Evolutionary conservation across 1,139 yeast species (phyloP).

Genomic region (Blastobotrys buckinghamii): DNA sequence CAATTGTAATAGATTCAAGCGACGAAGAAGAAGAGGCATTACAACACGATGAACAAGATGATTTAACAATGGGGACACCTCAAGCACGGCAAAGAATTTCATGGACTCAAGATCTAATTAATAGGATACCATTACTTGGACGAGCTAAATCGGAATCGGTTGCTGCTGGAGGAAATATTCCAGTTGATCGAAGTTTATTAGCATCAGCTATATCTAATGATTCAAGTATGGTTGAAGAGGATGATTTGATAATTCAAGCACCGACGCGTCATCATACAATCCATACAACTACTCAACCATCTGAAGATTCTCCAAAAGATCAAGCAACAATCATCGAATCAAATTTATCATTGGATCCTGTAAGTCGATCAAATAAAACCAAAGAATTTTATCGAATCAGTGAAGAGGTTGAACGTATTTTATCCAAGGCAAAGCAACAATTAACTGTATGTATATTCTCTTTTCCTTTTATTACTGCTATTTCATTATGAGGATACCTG

Average conservation of each 20-base stretch:
- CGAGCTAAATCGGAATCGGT: background rate
- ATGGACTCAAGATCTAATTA: slow-evolving; percentile 2
- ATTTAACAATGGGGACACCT: background rate
- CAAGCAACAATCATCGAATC: no score
- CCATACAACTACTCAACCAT: background rate
- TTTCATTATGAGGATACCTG: no score
- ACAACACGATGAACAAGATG: slow-evolving; percentile 2
- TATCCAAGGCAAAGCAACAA: slow-evolving; percentile 12
- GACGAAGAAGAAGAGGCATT: slow-evolving; percentile 4
- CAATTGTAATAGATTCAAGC: background rate
- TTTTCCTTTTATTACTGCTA: background rate
- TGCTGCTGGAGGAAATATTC: background rate
- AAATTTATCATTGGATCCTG: no score
- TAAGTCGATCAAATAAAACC: background rate
- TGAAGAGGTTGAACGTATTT: slow-evolving; percentile 10
- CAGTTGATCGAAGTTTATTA: no score
- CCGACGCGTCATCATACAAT: background rate
- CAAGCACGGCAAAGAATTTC: background rate
- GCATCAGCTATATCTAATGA: background rate
- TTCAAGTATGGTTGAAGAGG: background rate
- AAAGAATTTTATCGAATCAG: slow-evolving; percentile 7
- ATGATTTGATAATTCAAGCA: background rate
- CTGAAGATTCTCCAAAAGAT: background rate
- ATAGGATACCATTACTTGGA: slow-evolving; percentile 1
- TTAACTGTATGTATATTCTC: slow-evolving; percentile 11